phyloP scores from a whole-genome alignment of 2,329 filamentous ascomycete genomes.

The Hypoxylon sp. region DNA sequence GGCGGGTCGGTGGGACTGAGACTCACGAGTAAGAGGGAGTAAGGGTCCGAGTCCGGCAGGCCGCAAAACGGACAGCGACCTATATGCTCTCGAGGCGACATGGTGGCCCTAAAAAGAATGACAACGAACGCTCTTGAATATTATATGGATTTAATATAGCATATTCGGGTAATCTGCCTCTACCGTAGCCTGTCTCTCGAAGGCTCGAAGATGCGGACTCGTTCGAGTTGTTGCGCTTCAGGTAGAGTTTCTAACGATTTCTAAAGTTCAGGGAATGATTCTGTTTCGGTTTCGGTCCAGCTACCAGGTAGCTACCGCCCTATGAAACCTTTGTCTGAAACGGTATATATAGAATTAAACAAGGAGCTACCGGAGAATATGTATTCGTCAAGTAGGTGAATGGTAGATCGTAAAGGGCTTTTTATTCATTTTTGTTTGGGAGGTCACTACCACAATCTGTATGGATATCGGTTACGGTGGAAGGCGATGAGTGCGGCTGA shows the following conservation, averaged over 20 bases:
- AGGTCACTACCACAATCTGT: conserved; percentile 3
- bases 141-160: not conserved
- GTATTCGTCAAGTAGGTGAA: not conserved
- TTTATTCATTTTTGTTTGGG: not conserved
- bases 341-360: not conserved
- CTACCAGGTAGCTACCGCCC: too few species aligned
- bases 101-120: not conserved
- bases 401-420: not conserved
- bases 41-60: conserved; percentile 50
- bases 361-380: not conserved
- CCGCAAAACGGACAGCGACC: conserved; percentile 57
- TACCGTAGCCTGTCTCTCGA: not conserved
- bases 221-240: too few species aligned
- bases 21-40: conserved; percentile 54
- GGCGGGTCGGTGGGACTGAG: not conserved
- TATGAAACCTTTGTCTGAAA: not conserved
- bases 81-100: not conserved
- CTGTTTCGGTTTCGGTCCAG: too few species aligned
- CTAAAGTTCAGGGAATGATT: too few species aligned
- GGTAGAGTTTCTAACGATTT: too few species aligned
- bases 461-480: conserved; percentile 10
- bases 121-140: not conserved
- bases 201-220: too few species aligned
- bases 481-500: conserved; percentile 33
- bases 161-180: not conserved